Evolutionary conservation across 2,329 filamentous ascomycete species (phyloP).

Genomic region (Stromatinia cepivora): DNA sequence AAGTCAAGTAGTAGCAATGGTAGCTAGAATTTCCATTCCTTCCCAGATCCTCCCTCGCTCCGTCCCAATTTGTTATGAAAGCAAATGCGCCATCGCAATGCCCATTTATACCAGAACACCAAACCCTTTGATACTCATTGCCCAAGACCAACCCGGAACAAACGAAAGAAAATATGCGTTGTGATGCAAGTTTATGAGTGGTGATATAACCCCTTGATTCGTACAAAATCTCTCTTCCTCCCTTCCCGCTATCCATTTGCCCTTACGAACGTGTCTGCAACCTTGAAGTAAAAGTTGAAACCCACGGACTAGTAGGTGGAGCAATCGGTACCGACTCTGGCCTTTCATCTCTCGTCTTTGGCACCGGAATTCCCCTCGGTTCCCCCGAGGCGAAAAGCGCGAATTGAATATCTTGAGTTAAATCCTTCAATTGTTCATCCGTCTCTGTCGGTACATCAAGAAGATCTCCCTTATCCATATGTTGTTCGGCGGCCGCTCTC

Average conservation of each 20-base stretch:
- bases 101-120: neutral
- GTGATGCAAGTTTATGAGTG: conserved; percentile 3
- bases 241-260: no score
- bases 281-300: conserved; percentile 7
- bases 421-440: conserved; percentile 7
- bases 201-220: neutral
- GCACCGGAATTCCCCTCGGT: neutral
- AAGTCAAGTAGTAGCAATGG: no score
- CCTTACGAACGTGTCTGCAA: conserved; percentile 8
- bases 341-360: neutral
- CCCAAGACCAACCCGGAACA: neutral
- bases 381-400: conserved; percentile 3
- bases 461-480: neutral
- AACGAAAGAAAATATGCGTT: neutral
- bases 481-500: conserved; percentile 29
- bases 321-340: neutral
- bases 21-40: no score
- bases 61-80: no score
- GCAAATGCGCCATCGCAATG: no score
- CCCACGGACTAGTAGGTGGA: conserved; percentile 11
- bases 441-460: conserved; percentile 1
- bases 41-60: neutral
- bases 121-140: neutral
- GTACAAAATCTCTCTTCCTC: neutral
- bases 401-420: conserved; percentile 13